phyloP scores from a whole-genome alignment of 345 rosid genomes.

The Brassica incana region DNA sequence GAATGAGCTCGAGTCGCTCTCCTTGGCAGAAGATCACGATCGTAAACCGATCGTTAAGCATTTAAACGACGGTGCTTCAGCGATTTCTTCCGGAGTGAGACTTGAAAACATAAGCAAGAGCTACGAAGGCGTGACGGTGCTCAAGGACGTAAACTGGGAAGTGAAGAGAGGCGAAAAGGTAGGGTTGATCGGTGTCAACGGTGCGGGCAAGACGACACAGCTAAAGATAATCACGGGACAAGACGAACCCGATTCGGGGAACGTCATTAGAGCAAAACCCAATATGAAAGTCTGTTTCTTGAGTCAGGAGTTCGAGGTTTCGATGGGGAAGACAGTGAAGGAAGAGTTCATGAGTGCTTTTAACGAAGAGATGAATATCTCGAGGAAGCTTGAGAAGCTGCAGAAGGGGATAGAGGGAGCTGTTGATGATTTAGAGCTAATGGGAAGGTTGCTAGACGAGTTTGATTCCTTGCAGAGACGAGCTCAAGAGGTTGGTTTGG shows the following conservation, averaged over 20 bases:
- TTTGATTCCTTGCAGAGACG: conserved; percentile 83
- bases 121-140: conserved; percentile 79
- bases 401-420: conserved; percentile 79
- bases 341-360: conserved; percentile 94
- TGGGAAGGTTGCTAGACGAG: conserved; percentile 96
- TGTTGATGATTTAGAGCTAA: conserved; percentile 82
- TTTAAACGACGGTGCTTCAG: conserved; percentile 60
- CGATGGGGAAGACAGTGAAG: conserved; percentile 76
- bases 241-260: conserved; percentile 90
- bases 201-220: conserved; percentile 97
- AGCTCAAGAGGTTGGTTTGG: conserved; percentile 76
- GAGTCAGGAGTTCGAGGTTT: conserved; percentile 94
- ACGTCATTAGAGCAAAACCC: conserved; percentile 70
- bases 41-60: conserved; percentile 43
- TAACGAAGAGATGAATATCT: conserved; percentile 82
- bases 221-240: conserved; percentile 80
- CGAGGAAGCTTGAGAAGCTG: conserved; percentile 62
- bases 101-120: conserved; percentile 78
- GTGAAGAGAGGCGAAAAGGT: conserved; percentile 91
- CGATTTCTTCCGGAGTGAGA: conserved; percentile 84
- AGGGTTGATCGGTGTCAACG: conserved; percentile 88
- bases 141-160: conserved; percentile 85
- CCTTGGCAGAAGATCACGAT: conserved; percentile 47
- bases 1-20: conserved; percentile 62
- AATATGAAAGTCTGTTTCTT: conserved; percentile 75